phyloP scores from a whole-genome alignment of 2,329 filamentous ascomycete species.

The Madurella fahalii region DNA sequence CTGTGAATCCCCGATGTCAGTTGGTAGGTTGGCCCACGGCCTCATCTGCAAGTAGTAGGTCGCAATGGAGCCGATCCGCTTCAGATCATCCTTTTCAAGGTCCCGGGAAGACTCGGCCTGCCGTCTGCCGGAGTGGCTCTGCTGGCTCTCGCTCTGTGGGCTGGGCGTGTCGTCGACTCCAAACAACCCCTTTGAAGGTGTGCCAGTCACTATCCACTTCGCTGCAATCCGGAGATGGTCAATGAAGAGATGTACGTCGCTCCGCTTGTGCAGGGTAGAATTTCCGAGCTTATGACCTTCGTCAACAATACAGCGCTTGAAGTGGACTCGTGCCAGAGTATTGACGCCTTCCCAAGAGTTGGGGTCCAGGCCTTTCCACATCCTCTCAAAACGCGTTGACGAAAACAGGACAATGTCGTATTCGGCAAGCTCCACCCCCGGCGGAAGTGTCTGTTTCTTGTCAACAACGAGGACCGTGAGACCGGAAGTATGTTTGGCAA shows the following conservation, averaged over 20 bases:
- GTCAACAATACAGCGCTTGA: conserved; percentile 85
- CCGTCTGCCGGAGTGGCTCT: not conserved
- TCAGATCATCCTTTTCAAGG: conserved; percentile 59
- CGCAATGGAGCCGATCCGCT: conserved; percentile 62
- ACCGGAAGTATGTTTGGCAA: conserved; percentile 67
- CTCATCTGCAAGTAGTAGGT: conserved; percentile 69
- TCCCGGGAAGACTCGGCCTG: conserved; percentile 37
- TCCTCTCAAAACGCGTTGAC: conserved; percentile 64
- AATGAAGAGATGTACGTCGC: conserved; percentile 49
- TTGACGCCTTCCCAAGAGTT: conserved; percentile 37
- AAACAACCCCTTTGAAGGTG: conserved; percentile 77
- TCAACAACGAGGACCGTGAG: conserved; percentile 64
- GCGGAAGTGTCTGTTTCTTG: conserved; percentile 52
- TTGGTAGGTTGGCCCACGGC: conserved; percentile 67
- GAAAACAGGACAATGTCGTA: conserved; percentile 80
- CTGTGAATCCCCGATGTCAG: conserved; percentile 50
- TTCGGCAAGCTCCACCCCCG: conserved; percentile 52
- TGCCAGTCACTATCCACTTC: conserved; percentile 87
- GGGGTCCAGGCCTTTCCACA: conserved; percentile 45
- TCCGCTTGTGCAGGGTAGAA: conserved; percentile 51
- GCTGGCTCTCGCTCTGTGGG: conserved; percentile 10
- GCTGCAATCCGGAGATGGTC: conserved; percentile 61
- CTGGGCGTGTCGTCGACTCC: conserved; percentile 53
- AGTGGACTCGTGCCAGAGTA: conserved; percentile 68
- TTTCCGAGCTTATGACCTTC: conserved; percentile 85